phyloP scores from a whole-genome alignment of 768 basidiomycete genomes.

The Russula emetica region DNA sequence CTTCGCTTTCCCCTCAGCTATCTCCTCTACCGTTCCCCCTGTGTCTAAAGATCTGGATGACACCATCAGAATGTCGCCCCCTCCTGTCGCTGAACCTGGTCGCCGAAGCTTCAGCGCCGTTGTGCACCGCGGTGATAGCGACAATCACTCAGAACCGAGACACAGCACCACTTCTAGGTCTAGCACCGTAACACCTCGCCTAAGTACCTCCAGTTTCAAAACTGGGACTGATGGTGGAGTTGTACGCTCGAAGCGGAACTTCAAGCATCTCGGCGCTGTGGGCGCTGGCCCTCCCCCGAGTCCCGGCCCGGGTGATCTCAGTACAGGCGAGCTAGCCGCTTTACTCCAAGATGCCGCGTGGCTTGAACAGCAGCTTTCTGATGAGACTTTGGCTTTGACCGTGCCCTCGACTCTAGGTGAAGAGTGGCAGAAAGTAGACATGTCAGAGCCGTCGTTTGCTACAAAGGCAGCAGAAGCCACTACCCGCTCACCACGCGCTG shows the following conservation, averaged over 20 bases:
- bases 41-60: background rate
- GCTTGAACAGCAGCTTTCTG: slow-evolving; percentile 50
- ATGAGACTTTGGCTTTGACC: slow-evolving; percentile 38
- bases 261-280: slow-evolving; percentile 27
- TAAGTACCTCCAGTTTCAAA: slow-evolving; percentile 25
- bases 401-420: slow-evolving; percentile 1
- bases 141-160: slow-evolving; percentile 11
- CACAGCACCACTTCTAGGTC: slow-evolving; percentile 20
- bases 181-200: slow-evolving; percentile 22
- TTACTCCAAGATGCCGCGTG: slow-evolving; percentile 56
- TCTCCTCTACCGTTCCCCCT: background rate
- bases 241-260: slow-evolving; percentile 29
- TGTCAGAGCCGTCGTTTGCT: background rate
- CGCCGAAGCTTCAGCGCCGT: slow-evolving; percentile 34
- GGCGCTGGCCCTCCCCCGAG: slow-evolving; percentile 39
- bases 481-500: slow-evolving; percentile 20
- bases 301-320: slow-evolving; percentile 51
- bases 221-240: slow-evolving; percentile 27
- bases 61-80: background rate
- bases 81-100: slow-evolving; percentile 21
- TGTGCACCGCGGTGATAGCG: slow-evolving; percentile 33
- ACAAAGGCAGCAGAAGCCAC: slow-evolving; percentile 1
- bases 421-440: slow-evolving; percentile 14
- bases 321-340: slow-evolving; percentile 48
- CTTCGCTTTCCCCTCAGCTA: background rate